Evolutionary conservation across 2,329 filamentous ascomycete species (phyloP), one percentile per base, ranked within the genome.

Genomic region (Rhytidhysteron rufulum): DNA sequence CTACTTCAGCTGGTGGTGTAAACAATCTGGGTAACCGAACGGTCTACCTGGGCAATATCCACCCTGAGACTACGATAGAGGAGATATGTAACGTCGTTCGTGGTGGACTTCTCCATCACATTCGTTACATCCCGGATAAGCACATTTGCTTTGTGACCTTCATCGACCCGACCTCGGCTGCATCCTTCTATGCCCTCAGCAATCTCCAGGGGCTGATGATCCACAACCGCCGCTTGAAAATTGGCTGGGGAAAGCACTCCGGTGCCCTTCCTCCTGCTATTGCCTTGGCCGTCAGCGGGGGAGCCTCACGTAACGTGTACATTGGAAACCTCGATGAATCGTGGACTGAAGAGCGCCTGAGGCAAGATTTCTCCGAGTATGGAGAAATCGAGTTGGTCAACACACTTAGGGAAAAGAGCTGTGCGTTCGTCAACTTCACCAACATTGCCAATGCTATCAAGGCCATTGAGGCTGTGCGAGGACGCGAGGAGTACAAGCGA

Each of bases 391-490:
- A 98, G 71, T 75, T 98, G 49, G 89, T 98, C 48, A 98, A 98
- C 70, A 87, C 93, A 13, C 74, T 98, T 44, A 85, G 93, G 39
- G 93, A 98, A 75, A 98, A 98, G 82, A 96, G 90, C 72, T 98
- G 93, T 66, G 93, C 93, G 0, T 98, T 98, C 64, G 93, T 98
- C 65, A 98, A 98, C 73, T 98, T 98, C 67, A 98, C 93, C 62
- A 98, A 98, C 72, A 98, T 98, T 63, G 93, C 93, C 62, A 98
- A 98, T 57, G 93, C 93, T 37, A 98, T 98, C 75, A 98, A 98
- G 74, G 93, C 93, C 1, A 98, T 98, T 50, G 93, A 98, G 69
- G 93, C 90, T 17, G 83, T 98, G 50, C 83, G 93, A 42, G 86
- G 89, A 60, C 89, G 90, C 62, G 93, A 97, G 31, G 93, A 98